Percentiles rank a stretch among this genome's conserved stretches.
Conservation (phyloP, 331 rosid genomes). For the Erythrophleum ivorense region DNA sequence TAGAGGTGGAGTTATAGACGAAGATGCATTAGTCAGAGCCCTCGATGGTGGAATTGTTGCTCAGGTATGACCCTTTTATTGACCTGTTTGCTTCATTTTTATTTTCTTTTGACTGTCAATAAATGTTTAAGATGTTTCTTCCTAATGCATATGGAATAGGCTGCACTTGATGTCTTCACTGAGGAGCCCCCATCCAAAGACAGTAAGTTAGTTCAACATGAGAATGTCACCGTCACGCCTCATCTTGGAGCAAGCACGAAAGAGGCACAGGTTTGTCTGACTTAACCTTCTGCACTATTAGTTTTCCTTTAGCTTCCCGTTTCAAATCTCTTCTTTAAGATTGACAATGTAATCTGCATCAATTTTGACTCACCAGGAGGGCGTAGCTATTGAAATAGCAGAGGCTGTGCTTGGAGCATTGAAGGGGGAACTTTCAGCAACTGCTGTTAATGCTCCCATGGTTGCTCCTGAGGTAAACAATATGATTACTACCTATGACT, state of each 20-base stretch:
- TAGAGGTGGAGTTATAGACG: slow-evolving; percentile 81
- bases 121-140: not conserved
- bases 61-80: slow-evolving; percentile 49
- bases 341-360: not conserved
- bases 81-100: not conserved
- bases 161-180: slow-evolving; percentile 77
- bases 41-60: slow-evolving; percentile 69
- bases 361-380: slow-evolving; percentile 53
- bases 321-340: not conserved
- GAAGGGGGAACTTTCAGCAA: slow-evolving; percentile 77
- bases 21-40: slow-evolving; percentile 69
- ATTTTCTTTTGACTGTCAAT: not conserved
- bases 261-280: slow-evolving; percentile 67
- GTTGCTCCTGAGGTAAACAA: slow-evolving; percentile 67
- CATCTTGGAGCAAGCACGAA: slow-evolving; percentile 90
- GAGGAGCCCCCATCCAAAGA: slow-evolving; percentile 78
- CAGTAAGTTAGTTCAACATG: slow-evolving; percentile 67
- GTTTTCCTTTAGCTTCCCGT: not conserved
- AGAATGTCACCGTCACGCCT: slow-evolving; percentile 74
- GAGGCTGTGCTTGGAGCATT: slow-evolving; percentile 86
- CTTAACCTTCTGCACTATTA: not conserved
- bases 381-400: slow-evolving; percentile 85
- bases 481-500: not conserved
- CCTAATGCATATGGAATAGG: slow-evolving; percentile 44
- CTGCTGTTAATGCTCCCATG: slow-evolving; percentile 84